Percentiles rank a stretch among this genome's conserved stretches.
These are phyloP conservation scores for Vicia faba DNA, from an alignment of 306 rosid species.

Conservation along the genomic window DNA sequence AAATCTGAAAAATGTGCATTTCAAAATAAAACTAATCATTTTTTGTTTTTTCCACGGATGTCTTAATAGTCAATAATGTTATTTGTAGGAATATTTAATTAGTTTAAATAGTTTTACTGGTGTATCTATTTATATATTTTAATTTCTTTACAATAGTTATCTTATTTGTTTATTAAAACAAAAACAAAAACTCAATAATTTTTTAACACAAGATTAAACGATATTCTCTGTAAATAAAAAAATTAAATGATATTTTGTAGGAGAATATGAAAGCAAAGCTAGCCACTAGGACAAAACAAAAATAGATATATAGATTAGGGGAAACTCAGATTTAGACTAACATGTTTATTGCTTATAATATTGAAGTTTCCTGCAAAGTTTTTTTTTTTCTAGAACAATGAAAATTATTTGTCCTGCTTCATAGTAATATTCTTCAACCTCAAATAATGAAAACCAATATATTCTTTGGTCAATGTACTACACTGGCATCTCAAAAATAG, in stretches of 20 bases:
- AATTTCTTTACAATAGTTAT: too few relatives aligned
- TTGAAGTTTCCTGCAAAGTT: slow-evolving; percentile 22
- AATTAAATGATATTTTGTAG: too few relatives aligned
- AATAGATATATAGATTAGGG: background rate
- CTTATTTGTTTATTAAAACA: too few relatives aligned
- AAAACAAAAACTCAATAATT: too few relatives aligned
- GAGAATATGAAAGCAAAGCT: background rate
- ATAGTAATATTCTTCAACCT: background rate
- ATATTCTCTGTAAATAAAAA: too few relatives aligned
- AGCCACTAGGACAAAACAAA: slow-evolving; percentile 4
- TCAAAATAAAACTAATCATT: too few relatives aligned
- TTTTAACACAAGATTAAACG: background rate
- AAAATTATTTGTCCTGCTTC: slow-evolving; percentile 7
- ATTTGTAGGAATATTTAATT: too few relatives aligned
- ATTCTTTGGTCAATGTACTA: slow-evolving; percentile 43
- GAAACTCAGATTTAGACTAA: background rate
- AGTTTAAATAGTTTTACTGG: too few relatives aligned
- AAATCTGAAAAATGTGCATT: too few relatives aligned
- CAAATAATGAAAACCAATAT: slow-evolving; percentile 28
- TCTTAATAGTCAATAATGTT: too few relatives aligned
- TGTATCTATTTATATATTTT: too few relatives aligned
- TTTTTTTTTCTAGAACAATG: slow-evolving; percentile 5
- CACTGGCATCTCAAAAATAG: slow-evolving; percentile 38
- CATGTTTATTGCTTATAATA: slow-evolving; percentile 16
- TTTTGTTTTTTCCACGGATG: too few relatives aligned